Evolutionary conservation across 2,329 filamentous ascomycete genomes (phyloP).

Genomic region (Zymoseptoria brevis): DNA sequence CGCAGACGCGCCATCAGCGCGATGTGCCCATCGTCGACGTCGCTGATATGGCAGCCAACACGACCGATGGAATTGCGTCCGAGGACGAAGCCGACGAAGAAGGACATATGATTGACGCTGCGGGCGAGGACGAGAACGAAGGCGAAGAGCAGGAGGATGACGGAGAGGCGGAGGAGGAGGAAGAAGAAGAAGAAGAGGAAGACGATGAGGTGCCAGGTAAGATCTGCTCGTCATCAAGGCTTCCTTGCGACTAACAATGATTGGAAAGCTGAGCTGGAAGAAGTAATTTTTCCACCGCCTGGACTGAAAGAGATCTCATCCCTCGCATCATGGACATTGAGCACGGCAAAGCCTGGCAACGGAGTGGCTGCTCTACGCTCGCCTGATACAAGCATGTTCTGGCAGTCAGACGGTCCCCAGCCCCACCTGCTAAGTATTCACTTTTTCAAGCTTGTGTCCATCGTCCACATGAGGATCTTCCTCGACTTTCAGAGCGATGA

Average conservation of each 20-base stretch:
- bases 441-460: constrained; percentile 74
- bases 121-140: constrained; percentile 3
- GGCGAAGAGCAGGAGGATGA: constrained; percentile 21
- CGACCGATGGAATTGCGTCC: constrained; percentile 12
- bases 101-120: not conserved
- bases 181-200: constrained; percentile 24
- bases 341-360: constrained; percentile 71
- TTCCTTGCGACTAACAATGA: not conserved
- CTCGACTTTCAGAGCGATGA: constrained; percentile 91
- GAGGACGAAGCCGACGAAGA: constrained; percentile 1
- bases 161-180: constrained; percentile 23
- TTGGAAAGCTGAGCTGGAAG: constrained; percentile 34
- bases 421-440: constrained; percentile 77
- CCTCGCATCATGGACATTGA: constrained; percentile 74
- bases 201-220: constrained; percentile 14
- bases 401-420: constrained; percentile 82
- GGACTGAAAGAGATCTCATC: constrained; percentile 75
- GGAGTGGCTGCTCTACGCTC: constrained; percentile 68
- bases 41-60: constrained; percentile 5
- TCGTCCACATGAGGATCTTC: constrained; percentile 70
- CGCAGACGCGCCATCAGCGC: constrained; percentile 2
- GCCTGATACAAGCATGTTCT: constrained; percentile 65
- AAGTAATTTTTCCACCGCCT: constrained; percentile 31
- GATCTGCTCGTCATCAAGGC: not conserved
- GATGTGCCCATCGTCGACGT: constrained; percentile 7